These are phyloP conservation scores for Mycena polygramma DNA, from an alignment of 768 basidiomycete genomes.

Conservation along the genomic window DNA sequence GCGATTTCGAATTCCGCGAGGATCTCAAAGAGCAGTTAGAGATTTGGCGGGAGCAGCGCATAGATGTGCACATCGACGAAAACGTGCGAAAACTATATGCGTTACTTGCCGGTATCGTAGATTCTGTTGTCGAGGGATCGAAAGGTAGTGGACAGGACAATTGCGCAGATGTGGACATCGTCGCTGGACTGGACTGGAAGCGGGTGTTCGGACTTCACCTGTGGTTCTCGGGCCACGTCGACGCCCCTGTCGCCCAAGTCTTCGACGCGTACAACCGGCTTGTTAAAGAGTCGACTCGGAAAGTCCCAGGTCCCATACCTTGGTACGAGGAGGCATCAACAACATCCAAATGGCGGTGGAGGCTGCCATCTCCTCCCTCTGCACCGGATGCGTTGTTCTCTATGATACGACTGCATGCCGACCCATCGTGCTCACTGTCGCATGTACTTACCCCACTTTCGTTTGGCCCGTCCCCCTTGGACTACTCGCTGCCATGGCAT, in stretches of 20 bases:
- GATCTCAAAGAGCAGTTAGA: conserved; percentile 83
- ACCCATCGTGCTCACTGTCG: conserved; percentile 78
- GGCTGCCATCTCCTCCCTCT: conserved; percentile 57
- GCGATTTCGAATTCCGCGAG: conserved; percentile 78
- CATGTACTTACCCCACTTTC: conserved; percentile 79
- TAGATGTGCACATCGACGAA: conserved; percentile 75
- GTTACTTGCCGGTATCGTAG: conserved; percentile 80
- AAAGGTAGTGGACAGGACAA: conserved; percentile 64
- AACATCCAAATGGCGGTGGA: conserved; percentile 49
- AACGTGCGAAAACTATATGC: conserved; percentile 86
- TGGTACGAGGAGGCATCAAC: conserved; percentile 62
- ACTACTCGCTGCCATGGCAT: conserved; percentile 92
- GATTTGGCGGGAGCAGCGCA: conserved; percentile 85
- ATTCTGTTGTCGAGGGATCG: conserved; percentile 68
- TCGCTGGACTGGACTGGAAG: conserved; percentile 92
- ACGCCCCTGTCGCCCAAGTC: conserved; percentile 77
- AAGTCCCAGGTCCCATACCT: conserved; percentile 68
- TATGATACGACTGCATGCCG: conserved; percentile 83
- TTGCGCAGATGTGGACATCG: conserved; percentile 70
- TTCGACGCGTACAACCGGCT: conserved; percentile 71
- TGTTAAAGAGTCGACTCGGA: conserved; percentile 49
- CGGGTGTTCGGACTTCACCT: conserved; percentile 90
- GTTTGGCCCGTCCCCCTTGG: conserved; percentile 80
- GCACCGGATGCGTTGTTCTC: conserved; percentile 82
- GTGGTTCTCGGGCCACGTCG: conserved; percentile 87